phyloP scores from a whole-genome alignment of 208 protist genomes.

The Leishmania tarentolae region DNA sequence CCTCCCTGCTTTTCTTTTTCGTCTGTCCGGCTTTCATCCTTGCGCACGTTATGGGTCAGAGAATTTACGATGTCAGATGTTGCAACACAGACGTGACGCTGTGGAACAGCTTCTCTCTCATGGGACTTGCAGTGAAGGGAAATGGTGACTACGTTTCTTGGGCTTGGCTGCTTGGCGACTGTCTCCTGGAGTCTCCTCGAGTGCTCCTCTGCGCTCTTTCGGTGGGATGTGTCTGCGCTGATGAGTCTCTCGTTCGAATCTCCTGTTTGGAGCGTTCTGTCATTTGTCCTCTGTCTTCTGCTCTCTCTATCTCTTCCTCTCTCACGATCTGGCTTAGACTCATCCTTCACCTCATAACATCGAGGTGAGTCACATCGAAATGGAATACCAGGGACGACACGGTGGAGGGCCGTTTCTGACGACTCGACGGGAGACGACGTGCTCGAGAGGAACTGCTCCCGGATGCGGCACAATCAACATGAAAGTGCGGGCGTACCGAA shows the following conservation, averaged over 20 bases:
- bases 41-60: neutral
- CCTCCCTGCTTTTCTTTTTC: neutral
- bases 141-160: neutral
- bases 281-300: neutral
- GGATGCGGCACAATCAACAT: too few species aligned
- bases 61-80: neutral
- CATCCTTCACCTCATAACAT: neutral
- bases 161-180: neutral
- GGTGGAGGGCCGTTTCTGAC: too few species aligned
- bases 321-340: neutral
- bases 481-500: too few species aligned
- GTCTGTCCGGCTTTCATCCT: neutral
- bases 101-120: neutral
- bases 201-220: neutral
- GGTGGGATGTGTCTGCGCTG: neutral
- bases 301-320: neutral
- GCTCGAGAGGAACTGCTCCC: too few species aligned
- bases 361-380: neutral
- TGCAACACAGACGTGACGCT: neutral
- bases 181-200: neutral
- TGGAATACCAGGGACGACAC: neutral
- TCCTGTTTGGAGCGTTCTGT: too few species aligned
- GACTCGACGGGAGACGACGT: too few species aligned
- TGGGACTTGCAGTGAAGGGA: neutral
- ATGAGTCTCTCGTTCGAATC: neutral